phyloP scores from a whole-genome alignment of 805 yeast species.

The Vanderwaltozyma tropicalis region DNA sequence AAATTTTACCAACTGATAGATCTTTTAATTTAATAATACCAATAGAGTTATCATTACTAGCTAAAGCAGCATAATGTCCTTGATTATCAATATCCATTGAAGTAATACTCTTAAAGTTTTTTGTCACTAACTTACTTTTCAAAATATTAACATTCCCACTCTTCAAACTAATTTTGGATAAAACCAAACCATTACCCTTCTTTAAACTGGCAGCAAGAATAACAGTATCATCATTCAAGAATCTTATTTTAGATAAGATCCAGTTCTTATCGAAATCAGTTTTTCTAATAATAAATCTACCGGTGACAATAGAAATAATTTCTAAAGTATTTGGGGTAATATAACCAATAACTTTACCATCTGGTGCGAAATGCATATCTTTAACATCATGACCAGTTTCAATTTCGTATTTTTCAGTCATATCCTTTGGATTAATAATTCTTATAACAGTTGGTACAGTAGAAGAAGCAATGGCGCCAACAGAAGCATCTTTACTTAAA shows the following conservation, averaged over 20 bases:
- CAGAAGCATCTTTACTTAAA: slow-evolving; percentile 46
- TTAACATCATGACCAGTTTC: slow-evolving; percentile 45
- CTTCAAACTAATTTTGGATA: slow-evolving; percentile 22
- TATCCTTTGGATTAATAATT: slow-evolving; percentile 45
- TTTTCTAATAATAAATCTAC: slow-evolving; percentile 28
- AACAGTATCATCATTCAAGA: slow-evolving; percentile 26
- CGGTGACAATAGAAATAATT: slow-evolving; percentile 33
- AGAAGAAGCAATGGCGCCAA: slow-evolving; percentile 63
- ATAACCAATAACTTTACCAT: slow-evolving; percentile 54
- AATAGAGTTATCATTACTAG: slow-evolving; percentile 53
- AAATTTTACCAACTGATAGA: slow-evolving; percentile 40
- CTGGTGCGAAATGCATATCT: slow-evolving; percentile 60
- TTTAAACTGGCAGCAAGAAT: slow-evolving; percentile 37
- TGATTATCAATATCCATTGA: slow-evolving; percentile 35
- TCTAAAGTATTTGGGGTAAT: slow-evolving; percentile 47
- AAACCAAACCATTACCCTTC: slow-evolving; percentile 33
- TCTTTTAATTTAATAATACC: slow-evolving; percentile 42
- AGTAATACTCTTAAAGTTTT: slow-evolving; percentile 44
- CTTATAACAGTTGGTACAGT: slow-evolving; percentile 52
- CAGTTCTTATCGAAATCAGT: slow-evolving; percentile 28
- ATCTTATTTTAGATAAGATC: slow-evolving; percentile 29
- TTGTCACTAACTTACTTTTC: slow-evolving; percentile 17
- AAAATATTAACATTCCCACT: slow-evolving; percentile 16
- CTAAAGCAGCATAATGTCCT: slow-evolving; percentile 32
- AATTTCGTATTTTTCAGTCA: slow-evolving; percentile 45